Conservation (phyloP, 2,329 filamentous ascomycete species). For the Colletotrichum higginsianum region DNA sequence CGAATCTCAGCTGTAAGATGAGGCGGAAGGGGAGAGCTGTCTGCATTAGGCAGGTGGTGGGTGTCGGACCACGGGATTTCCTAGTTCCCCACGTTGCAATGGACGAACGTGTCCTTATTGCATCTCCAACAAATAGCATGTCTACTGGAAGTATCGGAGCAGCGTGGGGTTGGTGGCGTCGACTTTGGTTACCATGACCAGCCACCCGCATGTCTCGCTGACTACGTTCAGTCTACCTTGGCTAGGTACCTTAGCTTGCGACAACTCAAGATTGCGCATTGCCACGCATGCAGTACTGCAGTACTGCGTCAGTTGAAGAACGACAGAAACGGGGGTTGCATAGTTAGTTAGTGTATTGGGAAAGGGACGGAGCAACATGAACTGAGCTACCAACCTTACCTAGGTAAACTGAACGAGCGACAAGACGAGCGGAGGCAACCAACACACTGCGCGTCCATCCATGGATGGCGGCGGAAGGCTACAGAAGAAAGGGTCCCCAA, state of each 20-base stretch:
- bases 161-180: background rate
- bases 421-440: background rate
- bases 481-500: conserved; percentile 20
- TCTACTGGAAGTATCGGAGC: background rate
- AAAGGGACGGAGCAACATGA: background rate
- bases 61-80: conserved; percentile 21
- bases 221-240: background rate
- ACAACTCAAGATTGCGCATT: background rate
- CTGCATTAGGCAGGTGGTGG: conserved; percentile 40
- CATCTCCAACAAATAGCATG: background rate
- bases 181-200: background rate
- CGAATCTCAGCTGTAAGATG: conserved; percentile 26
- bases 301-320: conserved; percentile 5
- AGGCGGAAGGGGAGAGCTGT: conserved; percentile 30
- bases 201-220: background rate
- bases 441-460: background rate
- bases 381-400: too few relatives aligned
- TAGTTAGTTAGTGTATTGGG: background rate
- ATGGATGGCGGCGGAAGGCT: conserved; percentile 19
- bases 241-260: background rate
- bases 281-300: too few relatives aligned
- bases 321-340: background rate
- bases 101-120: conserved; percentile 38
- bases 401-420: too few relatives aligned
- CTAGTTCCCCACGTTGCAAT: conserved; percentile 33